These are phyloP conservation scores for Pistacia integerrima DNA, from an alignment of 345 rosid genomes.

Conservation along the genomic window DNA sequence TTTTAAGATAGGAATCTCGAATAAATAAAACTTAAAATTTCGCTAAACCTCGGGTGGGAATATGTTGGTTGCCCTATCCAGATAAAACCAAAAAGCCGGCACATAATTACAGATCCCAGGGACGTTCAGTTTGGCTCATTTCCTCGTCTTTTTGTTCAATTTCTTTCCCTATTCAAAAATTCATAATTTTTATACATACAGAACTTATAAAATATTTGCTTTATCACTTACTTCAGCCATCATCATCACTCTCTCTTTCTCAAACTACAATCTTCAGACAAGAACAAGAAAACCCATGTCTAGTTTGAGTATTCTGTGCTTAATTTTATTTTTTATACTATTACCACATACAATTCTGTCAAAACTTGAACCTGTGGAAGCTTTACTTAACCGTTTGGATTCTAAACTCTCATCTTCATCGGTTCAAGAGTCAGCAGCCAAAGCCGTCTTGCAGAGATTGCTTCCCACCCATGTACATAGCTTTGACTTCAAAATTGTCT, in stretches of 20 bases:
- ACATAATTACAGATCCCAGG: background rate
- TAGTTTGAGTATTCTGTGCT: constrained; percentile 10
- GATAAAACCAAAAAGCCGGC: background rate
- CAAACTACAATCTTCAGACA: background rate
- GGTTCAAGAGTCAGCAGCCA: constrained; percentile 74
- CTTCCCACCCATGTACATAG: constrained; percentile 63
- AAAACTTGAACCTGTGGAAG: constrained; percentile 35
- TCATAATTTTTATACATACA: too few species aligned
- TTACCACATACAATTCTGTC: constrained; percentile 22
- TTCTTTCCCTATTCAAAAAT: too few species aligned
- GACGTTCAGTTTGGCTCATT: background rate
- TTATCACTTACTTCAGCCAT: background rate
- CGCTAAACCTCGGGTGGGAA: too few species aligned
- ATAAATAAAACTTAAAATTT: too few species aligned
- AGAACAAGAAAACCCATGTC: constrained; percentile 11
- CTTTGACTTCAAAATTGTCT: constrained; percentile 66
- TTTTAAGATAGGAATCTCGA: too few species aligned
- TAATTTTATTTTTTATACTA: constrained; percentile 22
- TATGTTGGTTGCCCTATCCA: too few species aligned
- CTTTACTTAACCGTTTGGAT: constrained; percentile 58
- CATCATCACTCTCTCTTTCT: background rate
- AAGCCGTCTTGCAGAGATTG: constrained; percentile 66
- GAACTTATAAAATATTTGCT: too few species aligned
- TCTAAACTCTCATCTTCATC: constrained; percentile 53
- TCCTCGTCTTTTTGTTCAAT: too few species aligned